Percentiles rank a stretch among this genome's conserved stretches.
These are phyloP conservation scores for Dalbergia cochinchinensis DNA, from an alignment of 306 rosid species.

Conservation along the genomic window DNA sequence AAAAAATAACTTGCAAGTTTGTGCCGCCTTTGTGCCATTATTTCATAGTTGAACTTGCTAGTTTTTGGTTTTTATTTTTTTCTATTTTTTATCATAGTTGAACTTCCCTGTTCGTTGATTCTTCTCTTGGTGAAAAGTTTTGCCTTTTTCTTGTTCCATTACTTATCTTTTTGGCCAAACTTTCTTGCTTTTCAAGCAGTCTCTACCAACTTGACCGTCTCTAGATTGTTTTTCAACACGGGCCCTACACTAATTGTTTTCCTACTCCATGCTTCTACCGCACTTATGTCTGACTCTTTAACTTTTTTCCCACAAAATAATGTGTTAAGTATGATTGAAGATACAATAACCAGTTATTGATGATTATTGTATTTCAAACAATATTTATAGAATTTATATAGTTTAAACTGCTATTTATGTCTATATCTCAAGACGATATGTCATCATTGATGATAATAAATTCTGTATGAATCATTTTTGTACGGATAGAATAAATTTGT, in stretches of 20 bases:
- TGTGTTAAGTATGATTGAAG: constrained; percentile 20
- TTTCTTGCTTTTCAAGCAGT: constrained; percentile 35
- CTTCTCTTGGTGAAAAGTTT: constrained; percentile 15
- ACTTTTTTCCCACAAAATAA: neutral
- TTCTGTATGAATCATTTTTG: constrained; percentile 3
- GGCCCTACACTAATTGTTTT: constrained; percentile 40
- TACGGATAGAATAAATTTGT: constrained; percentile 21
- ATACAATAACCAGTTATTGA: neutral
- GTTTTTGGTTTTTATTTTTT: neutral
- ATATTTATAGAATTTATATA: constrained; percentile 18
- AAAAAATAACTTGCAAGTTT: constrained; percentile 39
- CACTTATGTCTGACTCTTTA: constrained; percentile 20
- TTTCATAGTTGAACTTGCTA: constrained; percentile 22
- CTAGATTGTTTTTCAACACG: constrained; percentile 12
- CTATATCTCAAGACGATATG: constrained; percentile 22
- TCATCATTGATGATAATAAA: constrained; percentile 21
- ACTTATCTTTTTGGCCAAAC: constrained; percentile 38
- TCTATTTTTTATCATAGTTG: neutral
- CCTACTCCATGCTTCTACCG: constrained; percentile 41
- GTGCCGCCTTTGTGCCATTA: constrained; percentile 42
- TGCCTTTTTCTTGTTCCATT: constrained; percentile 35
- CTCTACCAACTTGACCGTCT: constrained; percentile 27
- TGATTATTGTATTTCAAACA: constrained; percentile 14
- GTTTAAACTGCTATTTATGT: constrained; percentile 10
- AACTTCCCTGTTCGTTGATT: neutral